phyloP scores from a whole-genome alignment of 352 stramenopile species.

The Phytopythium montanum region DNA sequence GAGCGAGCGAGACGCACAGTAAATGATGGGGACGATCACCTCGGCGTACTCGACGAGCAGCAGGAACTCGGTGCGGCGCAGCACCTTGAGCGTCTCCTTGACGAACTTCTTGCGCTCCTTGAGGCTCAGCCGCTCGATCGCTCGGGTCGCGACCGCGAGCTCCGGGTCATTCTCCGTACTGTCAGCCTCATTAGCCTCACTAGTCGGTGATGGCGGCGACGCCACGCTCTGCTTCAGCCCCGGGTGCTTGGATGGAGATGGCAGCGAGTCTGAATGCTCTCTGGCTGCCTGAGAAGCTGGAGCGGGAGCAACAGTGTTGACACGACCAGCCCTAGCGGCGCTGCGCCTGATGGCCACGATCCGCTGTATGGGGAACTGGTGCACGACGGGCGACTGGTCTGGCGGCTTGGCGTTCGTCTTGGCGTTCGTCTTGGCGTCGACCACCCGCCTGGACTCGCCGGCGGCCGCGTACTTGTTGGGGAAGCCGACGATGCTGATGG shows the following conservation, averaged over 20 bases:
- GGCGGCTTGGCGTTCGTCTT: neutral
- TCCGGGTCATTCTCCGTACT: neutral
- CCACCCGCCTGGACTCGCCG: neutral
- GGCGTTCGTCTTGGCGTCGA: neutral
- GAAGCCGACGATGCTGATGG: slow-evolving; percentile 2
- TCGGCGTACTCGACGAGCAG: slow-evolving; percentile 32
- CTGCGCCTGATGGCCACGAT: neutral
- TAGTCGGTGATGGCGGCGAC: slow-evolving; percentile 2
- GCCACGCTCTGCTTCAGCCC: slow-evolving; percentile 7
- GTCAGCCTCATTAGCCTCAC: neutral
- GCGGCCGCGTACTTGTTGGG: neutral
- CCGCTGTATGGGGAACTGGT: neutral
- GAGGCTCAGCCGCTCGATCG: slow-evolving; percentile 8
- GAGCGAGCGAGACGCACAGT: slow-evolving; percentile 13
- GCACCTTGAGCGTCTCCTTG: slow-evolving; percentile 17
- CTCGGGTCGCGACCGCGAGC: neutral
- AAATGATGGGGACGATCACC: slow-evolving; percentile 28
- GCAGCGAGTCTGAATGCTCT: neutral
- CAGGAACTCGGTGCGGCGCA: slow-evolving; percentile 28
- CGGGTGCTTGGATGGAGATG: slow-evolving; percentile 8
- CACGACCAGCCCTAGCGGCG: neutral
- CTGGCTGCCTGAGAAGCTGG: neutral
- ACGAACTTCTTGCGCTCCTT: slow-evolving; percentile 17
- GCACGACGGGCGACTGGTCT: neutral
- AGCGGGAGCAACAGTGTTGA: neutral